Evolutionary conservation across 2,329 filamentous ascomycete genomes (phyloP), one percentile per base, ranked within the genome.

Genomic region (Ascochyta koolunga): DNA sequence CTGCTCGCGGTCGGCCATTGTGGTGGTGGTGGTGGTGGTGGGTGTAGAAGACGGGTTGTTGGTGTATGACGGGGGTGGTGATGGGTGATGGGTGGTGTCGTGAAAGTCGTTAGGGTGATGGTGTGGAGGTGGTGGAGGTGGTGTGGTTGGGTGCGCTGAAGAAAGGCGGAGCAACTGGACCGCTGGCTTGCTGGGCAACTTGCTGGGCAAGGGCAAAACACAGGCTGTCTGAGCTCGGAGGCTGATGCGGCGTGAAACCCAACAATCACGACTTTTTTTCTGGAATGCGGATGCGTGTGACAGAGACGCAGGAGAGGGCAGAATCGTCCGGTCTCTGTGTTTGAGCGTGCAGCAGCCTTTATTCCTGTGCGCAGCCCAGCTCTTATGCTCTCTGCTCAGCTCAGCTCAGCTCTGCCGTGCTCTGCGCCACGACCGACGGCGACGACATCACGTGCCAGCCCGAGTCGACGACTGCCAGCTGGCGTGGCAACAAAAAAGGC

Each of bases 1-100:
- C 68, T 82, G 79, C 71, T 86, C 80, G 66, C 78, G 79, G 70
- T 80, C 80, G 74, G 81, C 80, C 83, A 86, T 85, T 68, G 69
- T 77, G 59, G 60, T 44, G 55, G 53, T 46, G 41, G 69, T 77
- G 59, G 60, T 44, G 55, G 53, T 46, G 41, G 31, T 50, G 33
- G 50, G 48, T 49, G 43, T 31, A 21, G 22, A 56, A 53, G 29
- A 35, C 38, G 57, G 35, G 31, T 38, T 47, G 16, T 24, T 41
- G 42, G 62, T 24, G 50, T 64, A 62, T 58, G 63, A 68, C 55
- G 41, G 54, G 45, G 35, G 56, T 56, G 52, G 56, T 56, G 52
- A 24, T 24, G 22, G 22, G 50, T 43, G 39, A 62, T 60, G 54
- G 42, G 35, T 32, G 43, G 41, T 52, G 55, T 57, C 44, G 59